These are phyloP conservation scores for Drechslera avenae DNA, from an alignment of 2,329 filamentous ascomycete species.

Conservation along the genomic window DNA sequence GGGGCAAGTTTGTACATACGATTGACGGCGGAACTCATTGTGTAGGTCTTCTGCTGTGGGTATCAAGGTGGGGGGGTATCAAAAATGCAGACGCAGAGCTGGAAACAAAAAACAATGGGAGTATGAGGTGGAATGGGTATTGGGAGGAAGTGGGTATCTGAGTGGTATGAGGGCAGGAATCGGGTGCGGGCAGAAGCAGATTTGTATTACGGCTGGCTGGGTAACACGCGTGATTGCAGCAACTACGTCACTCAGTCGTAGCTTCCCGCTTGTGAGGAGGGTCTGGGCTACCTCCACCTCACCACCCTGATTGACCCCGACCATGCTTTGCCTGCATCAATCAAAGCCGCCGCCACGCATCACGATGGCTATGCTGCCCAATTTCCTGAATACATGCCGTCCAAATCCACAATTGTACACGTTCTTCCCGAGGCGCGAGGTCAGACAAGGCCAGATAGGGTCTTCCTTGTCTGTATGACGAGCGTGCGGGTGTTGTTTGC, in stretches of 20 bases:
- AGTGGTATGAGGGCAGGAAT: slow-evolving; percentile 11
- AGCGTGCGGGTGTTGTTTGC: slow-evolving; percentile 7
- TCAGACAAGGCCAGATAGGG: slow-evolving; percentile 3
- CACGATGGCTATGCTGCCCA: not conserved
- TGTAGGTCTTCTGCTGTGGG: slow-evolving; percentile 26
- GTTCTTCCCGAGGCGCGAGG: not conserved
- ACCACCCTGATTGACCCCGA: slow-evolving; percentile 11
- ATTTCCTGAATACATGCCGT: slow-evolving; percentile 1
- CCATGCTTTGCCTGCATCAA: not conserved
- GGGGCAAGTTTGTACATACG: slow-evolving; percentile 23
- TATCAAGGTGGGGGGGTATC: slow-evolving; percentile 40
- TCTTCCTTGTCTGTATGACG: slow-evolving; percentile 11
- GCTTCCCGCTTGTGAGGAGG: slow-evolving; percentile 9
- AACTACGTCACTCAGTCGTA: slow-evolving; percentile 20
- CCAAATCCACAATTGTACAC: slow-evolving; percentile 2
- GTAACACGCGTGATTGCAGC: slow-evolving; percentile 21
- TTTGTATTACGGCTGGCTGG: slow-evolving; percentile 26
- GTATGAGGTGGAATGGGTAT: slow-evolving; percentile 10
- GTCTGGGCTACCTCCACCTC: slow-evolving; percentile 8
- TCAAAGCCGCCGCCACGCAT: slow-evolving; percentile 4
- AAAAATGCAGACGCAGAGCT: slow-evolving; percentile 33
- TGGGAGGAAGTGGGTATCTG: slow-evolving; percentile 13
- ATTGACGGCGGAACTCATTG: slow-evolving; percentile 35
- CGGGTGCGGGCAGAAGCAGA: slow-evolving; percentile 18
- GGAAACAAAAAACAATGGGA: slow-evolving; percentile 30